phyloP scores from a whole-genome alignment of 805 yeast genomes.

The Jamesozyma hellenica region DNA sequence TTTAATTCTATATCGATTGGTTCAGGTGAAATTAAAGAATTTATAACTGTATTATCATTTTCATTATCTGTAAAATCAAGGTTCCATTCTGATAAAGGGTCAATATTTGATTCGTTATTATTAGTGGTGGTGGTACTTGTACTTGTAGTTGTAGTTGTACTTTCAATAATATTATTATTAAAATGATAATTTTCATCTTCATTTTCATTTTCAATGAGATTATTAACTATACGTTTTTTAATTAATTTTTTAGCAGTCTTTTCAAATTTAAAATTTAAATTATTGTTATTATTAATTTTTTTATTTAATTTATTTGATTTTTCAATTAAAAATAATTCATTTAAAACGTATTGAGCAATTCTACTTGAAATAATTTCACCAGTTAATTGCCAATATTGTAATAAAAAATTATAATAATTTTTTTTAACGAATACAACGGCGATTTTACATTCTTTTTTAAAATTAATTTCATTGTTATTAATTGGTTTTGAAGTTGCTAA shows the following conservation, averaged over 20 bases:
- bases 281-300: slow-evolving; percentile 43
- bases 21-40: slow-evolving; percentile 22
- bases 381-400: slow-evolving; percentile 91
- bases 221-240: slow-evolving; percentile 63
- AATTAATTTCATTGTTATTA: slow-evolving; percentile 46
- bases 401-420: slow-evolving; percentile 51
- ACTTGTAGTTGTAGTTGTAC: background rate
- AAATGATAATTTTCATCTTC: slow-evolving; percentile 16
- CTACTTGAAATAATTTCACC: slow-evolving; percentile 96
- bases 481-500: slow-evolving; percentile 61
- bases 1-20: slow-evolving; percentile 14
- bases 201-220: slow-evolving; percentile 32
- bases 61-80: slow-evolving; percentile 3
- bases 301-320: slow-evolving; percentile 17
- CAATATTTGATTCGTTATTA: background rate
- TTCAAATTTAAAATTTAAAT: slow-evolving; percentile 65
- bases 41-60: background rate
- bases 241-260: slow-evolving; percentile 67
- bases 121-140: background rate
- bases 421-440: slow-evolving; percentile 72
- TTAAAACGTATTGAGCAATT: slow-evolving; percentile 72
- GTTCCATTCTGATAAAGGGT: slow-evolving; percentile 3
- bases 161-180: slow-evolving; percentile 4
- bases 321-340: slow-evolving; percentile 41
- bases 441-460: slow-evolving; percentile 55